Evolutionary conservation across 106 monocot species (phyloP), one percentile per base, ranked within the genome.

Genomic region (Xerophyta viscosa): DNA sequence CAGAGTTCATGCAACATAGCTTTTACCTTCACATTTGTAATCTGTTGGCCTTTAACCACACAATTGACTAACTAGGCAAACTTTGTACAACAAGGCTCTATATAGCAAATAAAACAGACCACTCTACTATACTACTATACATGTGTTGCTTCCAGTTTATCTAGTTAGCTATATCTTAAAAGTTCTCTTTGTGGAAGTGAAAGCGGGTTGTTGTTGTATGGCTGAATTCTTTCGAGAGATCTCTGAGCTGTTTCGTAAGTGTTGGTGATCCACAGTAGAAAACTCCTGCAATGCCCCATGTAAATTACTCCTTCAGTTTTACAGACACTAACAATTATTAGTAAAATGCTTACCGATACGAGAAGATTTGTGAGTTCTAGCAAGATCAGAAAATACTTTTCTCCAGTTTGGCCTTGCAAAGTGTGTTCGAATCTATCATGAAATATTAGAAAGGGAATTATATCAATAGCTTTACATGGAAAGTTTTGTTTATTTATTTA

Each of bases 121-220:
- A 65, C 52, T 28, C 39, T 3, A 39, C 39, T 3, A 39, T 43
- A 24, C 37, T 24, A 23, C 51, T 67, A 29, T 63, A 66, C 62
- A 67, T 51, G 52, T 57, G 45, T 58, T 37, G 62, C 23, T 33
- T 50, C 37, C 22, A 28, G 3, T 27, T 44, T 39, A 55, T 64
- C 48, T 20, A 14, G n/a, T 36, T 44, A 8, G 48, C 31, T 46
- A 11, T 46, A 24, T 60, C 20, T 62, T 83, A 87, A 31, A 94
- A 98, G 66, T 89, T 98, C 61, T 98, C 96, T 66, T 98, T 98
- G 64, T 98, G 85, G 73, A 98, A 98, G 21, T 98, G 81, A 63
- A 98, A 98, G 1, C 96, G 69, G 4, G 89, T 89, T 26, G 66
- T 63, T 1, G 91, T 89, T 13, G 41, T 85, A 51, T 89, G 81